Conservation (phyloP, 2,329 filamentous ascomycete species). For the Chaetomium globosum region DNA sequence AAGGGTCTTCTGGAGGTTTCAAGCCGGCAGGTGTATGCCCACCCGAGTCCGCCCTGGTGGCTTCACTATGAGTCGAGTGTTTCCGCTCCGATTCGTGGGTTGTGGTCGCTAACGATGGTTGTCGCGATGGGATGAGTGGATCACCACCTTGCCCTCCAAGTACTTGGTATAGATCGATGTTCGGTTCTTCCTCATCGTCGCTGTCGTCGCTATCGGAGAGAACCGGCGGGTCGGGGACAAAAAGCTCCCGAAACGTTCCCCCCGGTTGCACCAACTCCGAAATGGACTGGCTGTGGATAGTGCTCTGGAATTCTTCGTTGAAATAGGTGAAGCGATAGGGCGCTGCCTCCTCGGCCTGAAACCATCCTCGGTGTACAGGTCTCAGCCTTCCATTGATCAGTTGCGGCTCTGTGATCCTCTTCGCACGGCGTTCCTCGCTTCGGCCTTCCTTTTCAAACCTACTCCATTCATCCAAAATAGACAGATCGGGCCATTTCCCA, state of each 20-base stretch:
- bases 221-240: constrained; percentile 81
- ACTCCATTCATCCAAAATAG: constrained; percentile 85
- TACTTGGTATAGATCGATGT: constrained; percentile 30
- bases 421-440: constrained; percentile 78
- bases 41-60: constrained; percentile 39
- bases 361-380: constrained; percentile 79
- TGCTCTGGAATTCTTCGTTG: constrained; percentile 94
- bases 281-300: constrained; percentile 93
- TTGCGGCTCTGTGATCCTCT: constrained; percentile 91
- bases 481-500: constrained; percentile 82
- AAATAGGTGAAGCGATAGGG: constrained; percentile 98
- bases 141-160: constrained; percentile 44
- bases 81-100: constrained; percentile 34
- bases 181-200: constrained; percentile 61
- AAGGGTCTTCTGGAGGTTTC: constrained; percentile 44
- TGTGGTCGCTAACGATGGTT: constrained; percentile 47
- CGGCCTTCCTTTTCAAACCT: constrained; percentile 85
- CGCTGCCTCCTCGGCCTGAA: constrained; percentile 81
- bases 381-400: constrained; percentile 87
- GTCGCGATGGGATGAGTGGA: constrained; percentile 51
- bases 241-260: constrained; percentile 81
- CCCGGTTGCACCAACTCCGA: constrained; percentile 89
- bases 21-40: constrained; percentile 31
- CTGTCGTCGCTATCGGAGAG: constrained; percentile 70
- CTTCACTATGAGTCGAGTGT: constrained; percentile 33